Base-by-base conservation (phyloP, 352 stramenopile genomes). In the Phytophthora fragariae region DNA sequence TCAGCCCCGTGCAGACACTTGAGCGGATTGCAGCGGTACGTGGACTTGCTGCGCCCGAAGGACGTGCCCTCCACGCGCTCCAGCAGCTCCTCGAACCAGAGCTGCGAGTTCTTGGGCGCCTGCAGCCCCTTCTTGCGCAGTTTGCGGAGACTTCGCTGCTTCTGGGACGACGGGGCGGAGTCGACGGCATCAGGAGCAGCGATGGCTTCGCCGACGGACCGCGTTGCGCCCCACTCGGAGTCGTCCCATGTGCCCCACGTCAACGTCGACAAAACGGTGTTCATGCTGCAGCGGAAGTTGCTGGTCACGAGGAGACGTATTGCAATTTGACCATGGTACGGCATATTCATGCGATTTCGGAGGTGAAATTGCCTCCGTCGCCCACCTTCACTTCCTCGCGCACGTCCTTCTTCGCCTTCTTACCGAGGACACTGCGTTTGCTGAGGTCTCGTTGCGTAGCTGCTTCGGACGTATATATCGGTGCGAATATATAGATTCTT, bases 201-300 rank as follows among this genome's bases (percentile, higher is more conserved):
- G 50, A 17, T 19, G 9, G 8, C 24, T 29, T 9, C 37, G 21
- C 46, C 47, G 6, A 19, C 1, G 3, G 14, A 12, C 8, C 19
- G 12, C 9, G 57, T 19, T 14, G 37, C 10, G 8, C 24, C 68
- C 72, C 85, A 74, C 21, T 71, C 56, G 39, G 65, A 50, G 76
- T 77, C 77, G 70, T 92, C 87, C 88, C 88, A 94, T 7, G 84
- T 93, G 57, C 88, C 86, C 88, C 88, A 94, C 33, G 88, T 94
- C 62, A 89, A 72, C 17, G 68, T 60, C n/a, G 88, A 66, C 57
- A 94, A 73, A 52, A 94, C 76, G 47, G 83, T 83, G 76, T 94
- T 94, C 88, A 94, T 94, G 24, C 17, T 71, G 44, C 44, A 50
- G 44, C 44, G 7, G 1, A 5, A 50, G 44, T 50, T 54, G 53